Percentiles rank a stretch among this genome's conserved stretches.
phyloP scores from a whole-genome alignment of 129 eudicot species.

The Pseudognaphalium luteoalbum region DNA sequence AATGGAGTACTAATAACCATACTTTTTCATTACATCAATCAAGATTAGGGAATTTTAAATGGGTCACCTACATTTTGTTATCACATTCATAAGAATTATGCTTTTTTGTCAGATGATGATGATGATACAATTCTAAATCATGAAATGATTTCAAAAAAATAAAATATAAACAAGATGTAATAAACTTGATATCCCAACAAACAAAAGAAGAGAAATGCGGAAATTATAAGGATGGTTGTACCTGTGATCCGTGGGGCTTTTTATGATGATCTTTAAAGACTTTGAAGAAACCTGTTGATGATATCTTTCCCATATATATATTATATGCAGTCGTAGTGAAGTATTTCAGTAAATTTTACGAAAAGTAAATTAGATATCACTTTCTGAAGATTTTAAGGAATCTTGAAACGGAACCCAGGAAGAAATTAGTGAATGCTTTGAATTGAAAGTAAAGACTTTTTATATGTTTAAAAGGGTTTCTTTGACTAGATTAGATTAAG shows the following conservation, averaged over 20 bases:
- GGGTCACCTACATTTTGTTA: background rate
- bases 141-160: background rate
- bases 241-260: constrained; percentile 40
- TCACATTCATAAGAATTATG: background rate
- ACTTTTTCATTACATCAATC: no score
- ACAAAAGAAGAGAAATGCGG: background rate
- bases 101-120: background rate
- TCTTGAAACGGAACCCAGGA: constrained; percentile 1
- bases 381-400: background rate
- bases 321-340: constrained; percentile 4
- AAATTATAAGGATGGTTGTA: background rate
- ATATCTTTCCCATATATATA: constrained; percentile 44
- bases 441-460: background rate
- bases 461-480: background rate
- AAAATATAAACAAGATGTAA: background rate
- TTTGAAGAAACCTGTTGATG: constrained; percentile 38
- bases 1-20: no score
- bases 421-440: background rate
- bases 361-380: background rate
- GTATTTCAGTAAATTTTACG: background rate
- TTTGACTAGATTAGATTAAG: background rate
- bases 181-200: background rate
- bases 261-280: constrained; percentile 19
- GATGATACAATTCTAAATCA: background rate
- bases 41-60: no score